Evolutionary conservation across 2,329 filamentous ascomycete species (phyloP).

Genomic region (Fusarium heterosporum): DNA sequence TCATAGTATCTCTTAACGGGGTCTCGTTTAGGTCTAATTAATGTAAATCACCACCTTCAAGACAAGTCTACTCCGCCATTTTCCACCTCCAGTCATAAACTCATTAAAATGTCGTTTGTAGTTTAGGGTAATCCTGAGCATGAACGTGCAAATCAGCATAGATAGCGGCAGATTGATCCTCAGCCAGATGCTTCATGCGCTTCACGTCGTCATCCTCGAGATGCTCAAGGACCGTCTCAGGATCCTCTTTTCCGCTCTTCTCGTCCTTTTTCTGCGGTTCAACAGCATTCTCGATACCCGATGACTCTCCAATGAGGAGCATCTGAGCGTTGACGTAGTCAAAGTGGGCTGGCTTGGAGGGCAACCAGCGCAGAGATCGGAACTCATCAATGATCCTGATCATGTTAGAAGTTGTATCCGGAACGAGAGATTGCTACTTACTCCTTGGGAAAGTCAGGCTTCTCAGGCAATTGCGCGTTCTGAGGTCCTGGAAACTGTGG

Average conservation of each 20-base stretch:
- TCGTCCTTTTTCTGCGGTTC: constrained; percentile 54
- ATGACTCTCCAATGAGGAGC: constrained; percentile 79
- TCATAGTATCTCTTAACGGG: not conserved
- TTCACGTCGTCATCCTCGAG: constrained; percentile 80
- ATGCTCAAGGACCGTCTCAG: constrained; percentile 77
- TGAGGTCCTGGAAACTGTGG: constrained; percentile 75
- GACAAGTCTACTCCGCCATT: not conserved
- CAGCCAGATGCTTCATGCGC: constrained; percentile 66
- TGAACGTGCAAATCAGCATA: constrained; percentile 42
- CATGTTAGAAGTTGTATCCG: constrained; percentile 2
- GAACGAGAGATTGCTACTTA: constrained; percentile 53
- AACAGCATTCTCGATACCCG: constrained; percentile 67
- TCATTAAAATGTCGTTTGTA: constrained; percentile 47
- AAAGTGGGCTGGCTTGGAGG: constrained; percentile 77
- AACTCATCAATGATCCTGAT: constrained; percentile 77
- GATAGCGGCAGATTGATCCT: constrained; percentile 56
- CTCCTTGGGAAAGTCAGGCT: constrained; percentile 77
- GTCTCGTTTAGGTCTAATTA: not conserved
- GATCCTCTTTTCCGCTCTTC: constrained; percentile 60
- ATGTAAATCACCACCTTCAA: not conserved
- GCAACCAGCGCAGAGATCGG: constrained; percentile 76
- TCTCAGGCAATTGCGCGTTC: constrained; percentile 71
- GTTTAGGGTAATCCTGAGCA: constrained; percentile 45
- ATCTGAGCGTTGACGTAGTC: constrained; percentile 82
- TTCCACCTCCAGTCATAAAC: not conserved